Percentiles rank a stretch among this genome's conserved stretches.
phyloP scores from a whole-genome alignment of 306 rosid species.

The Vachellia collinsii region DNA sequence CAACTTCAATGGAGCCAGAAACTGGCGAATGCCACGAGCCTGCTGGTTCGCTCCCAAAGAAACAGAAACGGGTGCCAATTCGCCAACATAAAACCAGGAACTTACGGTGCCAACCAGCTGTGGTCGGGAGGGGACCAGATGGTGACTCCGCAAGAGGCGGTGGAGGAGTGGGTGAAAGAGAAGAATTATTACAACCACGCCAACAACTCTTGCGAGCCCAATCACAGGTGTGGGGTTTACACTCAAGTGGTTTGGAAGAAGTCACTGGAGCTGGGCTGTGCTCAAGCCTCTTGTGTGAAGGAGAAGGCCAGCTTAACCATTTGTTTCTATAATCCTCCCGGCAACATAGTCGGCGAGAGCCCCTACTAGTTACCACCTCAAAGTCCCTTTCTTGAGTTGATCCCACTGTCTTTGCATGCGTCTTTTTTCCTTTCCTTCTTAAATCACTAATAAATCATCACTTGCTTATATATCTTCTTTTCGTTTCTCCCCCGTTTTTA shows the following conservation, averaged over 20 bases:
- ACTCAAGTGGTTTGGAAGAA: slow-evolving; percentile 91
- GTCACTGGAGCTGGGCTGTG: slow-evolving; percentile 63
- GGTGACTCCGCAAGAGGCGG: slow-evolving; percentile 58
- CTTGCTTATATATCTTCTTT: not conserved
- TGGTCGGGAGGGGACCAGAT: slow-evolving; percentile 46
- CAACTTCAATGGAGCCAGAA: slow-evolving; percentile 70
- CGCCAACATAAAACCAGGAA: slow-evolving; percentile 59
- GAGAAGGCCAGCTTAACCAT: slow-evolving; percentile 58
- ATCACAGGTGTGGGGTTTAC: slow-evolving; percentile 72
- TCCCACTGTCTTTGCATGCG: not conserved
- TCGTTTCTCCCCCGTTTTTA: not conserved
- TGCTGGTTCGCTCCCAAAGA: slow-evolving; percentile 66
- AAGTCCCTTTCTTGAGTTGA: not conserved
- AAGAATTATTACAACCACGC: slow-evolving; percentile 60
- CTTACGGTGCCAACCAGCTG: slow-evolving; percentile 83
- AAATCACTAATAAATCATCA: not conserved
- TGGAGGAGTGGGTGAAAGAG: slow-evolving; percentile 81
- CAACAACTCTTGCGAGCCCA: slow-evolving; percentile 57
- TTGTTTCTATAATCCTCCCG: slow-evolving; percentile 82
- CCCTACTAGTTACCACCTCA: slow-evolving; percentile 46
- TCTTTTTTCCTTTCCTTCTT: not conserved
- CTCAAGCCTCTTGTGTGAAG: slow-evolving; percentile 62
- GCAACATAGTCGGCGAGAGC: slow-evolving; percentile 66
- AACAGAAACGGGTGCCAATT: slow-evolving; percentile 63
- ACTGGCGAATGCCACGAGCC: slow-evolving; percentile 61